A percentile compares a stretch with the other conserved stretches of the same genome.
Evolutionary conservation across 192 early-diverging fungal species (phyloP).

Genomic region (Umbelopsis vinacea): DNA sequence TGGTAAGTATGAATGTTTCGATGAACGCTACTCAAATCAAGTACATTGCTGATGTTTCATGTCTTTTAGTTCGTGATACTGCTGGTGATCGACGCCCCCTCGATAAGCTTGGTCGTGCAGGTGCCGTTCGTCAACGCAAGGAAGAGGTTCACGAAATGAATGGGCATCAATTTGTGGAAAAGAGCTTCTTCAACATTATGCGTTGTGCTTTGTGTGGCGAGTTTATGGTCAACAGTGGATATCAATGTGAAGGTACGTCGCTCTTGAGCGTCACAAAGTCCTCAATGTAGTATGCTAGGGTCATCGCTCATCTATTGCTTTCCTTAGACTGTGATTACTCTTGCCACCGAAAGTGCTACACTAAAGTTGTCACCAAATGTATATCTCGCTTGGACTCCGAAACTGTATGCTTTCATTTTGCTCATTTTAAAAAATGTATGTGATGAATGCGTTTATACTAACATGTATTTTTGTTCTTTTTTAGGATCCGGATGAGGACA

Average conservation of each 20-base stretch:
- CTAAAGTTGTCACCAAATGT: constrained; percentile 87
- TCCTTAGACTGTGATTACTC: constrained; percentile 86
- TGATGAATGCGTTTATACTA: constrained; percentile 4
- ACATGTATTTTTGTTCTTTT: neutral
- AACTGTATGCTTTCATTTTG: constrained; percentile 31
- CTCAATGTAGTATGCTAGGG: neutral
- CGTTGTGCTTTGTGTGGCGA: constrained; percentile 96
- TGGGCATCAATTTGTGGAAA: constrained; percentile 92
- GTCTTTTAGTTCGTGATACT: constrained; percentile 51
- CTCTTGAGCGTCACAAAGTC: neutral
- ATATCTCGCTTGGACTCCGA: constrained; percentile 73
- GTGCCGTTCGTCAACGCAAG: constrained; percentile 76
- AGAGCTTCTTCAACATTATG: constrained; percentile 96
- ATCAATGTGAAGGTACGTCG: constrained; percentile 85
- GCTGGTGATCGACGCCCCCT: constrained; percentile 55
- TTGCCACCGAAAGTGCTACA: constrained; percentile 91
- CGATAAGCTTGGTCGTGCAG: constrained; percentile 73
- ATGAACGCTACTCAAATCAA: too few relatives aligned
- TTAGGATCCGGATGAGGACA: constrained; percentile 68
- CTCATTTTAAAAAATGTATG: neutral
- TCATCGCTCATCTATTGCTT: constrained; percentile 7
- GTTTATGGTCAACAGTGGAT: constrained; percentile 89
- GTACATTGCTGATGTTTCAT: neutral
- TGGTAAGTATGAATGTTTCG: constrained; percentile 46
- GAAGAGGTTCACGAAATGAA: constrained; percentile 87